Percentiles rank a stretch among this genome's conserved stretches.
Evolutionary conservation across 768 basidiomycete species (phyloP).

Genomic region (Epithele typhae): DNA sequence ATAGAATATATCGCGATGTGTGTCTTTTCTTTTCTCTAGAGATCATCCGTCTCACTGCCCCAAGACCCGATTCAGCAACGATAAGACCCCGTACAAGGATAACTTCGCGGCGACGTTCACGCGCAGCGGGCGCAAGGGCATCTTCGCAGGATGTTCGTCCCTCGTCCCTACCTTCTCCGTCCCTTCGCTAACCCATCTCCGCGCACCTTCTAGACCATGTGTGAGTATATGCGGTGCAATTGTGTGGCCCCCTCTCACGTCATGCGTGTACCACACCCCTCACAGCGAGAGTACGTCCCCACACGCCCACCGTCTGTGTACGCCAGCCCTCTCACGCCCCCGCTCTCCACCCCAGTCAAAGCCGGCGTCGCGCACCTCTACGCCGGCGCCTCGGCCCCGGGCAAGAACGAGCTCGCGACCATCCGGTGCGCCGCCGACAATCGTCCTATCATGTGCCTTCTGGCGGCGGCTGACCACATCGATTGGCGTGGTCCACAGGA

Average conservation of each 20-base stretch:
- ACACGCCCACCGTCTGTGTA: too few relatives aligned
- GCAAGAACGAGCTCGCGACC: conserved; percentile 72
- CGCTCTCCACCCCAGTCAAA: conserved; percentile 40
- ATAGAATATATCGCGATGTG: conserved; percentile 91
- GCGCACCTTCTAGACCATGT: conserved; percentile 53
- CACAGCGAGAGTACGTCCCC: too few relatives aligned
- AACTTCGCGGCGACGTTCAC: conserved; percentile 81
- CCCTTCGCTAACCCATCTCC: background rate
- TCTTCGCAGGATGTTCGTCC: conserved; percentile 81
- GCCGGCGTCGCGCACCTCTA: conserved; percentile 65
- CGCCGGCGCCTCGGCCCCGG: conserved; percentile 79
- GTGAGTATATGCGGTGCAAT: conserved; percentile 31
- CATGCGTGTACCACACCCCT: too few relatives aligned
- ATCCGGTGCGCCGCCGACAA: conserved; percentile 47
- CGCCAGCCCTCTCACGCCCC: background rate
- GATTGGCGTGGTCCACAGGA: conserved; percentile 29
- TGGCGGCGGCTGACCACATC: background rate
- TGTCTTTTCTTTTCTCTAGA: conserved; percentile 15
- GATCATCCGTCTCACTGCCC: background rate
- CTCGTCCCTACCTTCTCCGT: background rate
- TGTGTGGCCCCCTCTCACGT: too few relatives aligned
- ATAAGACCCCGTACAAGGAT: conserved; percentile 94
- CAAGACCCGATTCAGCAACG: conserved; percentile 85
- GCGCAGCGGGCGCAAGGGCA: conserved; percentile 84
- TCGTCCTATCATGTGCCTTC: background rate